Conservation (phyloP, 495 filamentous ascomycete genomes). For the Hypoxylon intermedium region DNA sequence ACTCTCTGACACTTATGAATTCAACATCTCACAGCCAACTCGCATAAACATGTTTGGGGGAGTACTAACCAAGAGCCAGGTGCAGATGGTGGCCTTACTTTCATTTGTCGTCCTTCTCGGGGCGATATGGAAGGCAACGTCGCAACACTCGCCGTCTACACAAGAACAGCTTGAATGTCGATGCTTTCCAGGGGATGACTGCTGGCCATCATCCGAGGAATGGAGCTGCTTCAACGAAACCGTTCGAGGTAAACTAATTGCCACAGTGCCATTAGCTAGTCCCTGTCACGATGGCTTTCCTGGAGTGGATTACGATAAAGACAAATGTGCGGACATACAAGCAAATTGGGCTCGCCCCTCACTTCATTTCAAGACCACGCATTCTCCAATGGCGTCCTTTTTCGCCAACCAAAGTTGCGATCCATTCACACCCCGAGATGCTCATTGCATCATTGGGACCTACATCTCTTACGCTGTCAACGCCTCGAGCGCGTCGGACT, state of each 20-base stretch:
- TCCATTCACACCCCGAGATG: conserved; percentile 51
- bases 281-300: conserved; percentile 10
- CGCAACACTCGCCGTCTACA: not conserved
- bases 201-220: conserved; percentile 24
- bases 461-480: conserved; percentile 64
- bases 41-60: not conserved
- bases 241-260: conserved; percentile 31
- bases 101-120: not conserved
- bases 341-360: conserved; percentile 10
- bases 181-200: conserved; percentile 34
- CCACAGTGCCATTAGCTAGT: conserved; percentile 9
- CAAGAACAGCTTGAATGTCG: conserved; percentile 10
- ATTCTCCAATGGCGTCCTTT: conserved; percentile 51
- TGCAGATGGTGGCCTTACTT: not conserved
- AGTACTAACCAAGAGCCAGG: not conserved
- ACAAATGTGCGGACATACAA: conserved; percentile 15
- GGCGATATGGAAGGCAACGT: not conserved
- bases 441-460: conserved; percentile 62
- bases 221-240: conserved; percentile 41
- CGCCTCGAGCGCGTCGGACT: conserved; percentile 47
- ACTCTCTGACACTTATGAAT: not conserved
- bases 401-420: conserved; percentile 59
- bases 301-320: conserved; percentile 3
- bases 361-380: not conserved
- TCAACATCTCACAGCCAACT: not conserved